These are phyloP conservation scores for Metrosideros polymorpha DNA, from an alignment of 441 rosid species.

Conservation along the genomic window DNA sequence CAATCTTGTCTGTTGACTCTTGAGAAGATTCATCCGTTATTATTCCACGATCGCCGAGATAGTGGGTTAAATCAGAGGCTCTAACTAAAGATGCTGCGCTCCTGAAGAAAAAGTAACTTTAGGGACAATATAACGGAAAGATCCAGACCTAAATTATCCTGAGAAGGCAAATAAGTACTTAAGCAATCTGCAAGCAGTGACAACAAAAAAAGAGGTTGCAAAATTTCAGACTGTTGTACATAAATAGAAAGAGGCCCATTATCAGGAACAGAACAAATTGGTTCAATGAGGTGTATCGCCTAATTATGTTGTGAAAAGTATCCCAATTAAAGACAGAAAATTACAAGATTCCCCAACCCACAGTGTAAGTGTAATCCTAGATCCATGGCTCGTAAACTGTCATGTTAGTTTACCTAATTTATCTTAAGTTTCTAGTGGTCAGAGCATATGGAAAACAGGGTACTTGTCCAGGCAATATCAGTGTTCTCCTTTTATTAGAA, in stretches of 20 bases:
- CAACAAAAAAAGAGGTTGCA: not conserved
- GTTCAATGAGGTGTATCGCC: not conserved
- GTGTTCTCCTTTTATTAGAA: not conserved
- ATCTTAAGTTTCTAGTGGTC: not conserved
- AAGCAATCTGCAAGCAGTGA: not conserved
- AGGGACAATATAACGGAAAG: not conserved
- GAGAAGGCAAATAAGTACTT: not conserved
- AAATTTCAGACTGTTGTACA: not conserved
- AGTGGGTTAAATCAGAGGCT: conserved; percentile 36
- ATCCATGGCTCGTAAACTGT: not conserved
- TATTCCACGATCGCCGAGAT: conserved; percentile 22
- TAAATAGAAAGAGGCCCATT: not conserved
- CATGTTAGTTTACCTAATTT: not conserved
- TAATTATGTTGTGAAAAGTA: not conserved
- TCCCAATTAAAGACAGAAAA: not conserved
- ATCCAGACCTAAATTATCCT: not conserved
- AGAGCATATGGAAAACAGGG: not conserved
- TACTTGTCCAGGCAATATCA: not conserved
- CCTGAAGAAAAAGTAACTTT: conserved; percentile 25
- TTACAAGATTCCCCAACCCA: not conserved
- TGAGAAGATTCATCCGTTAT: conserved; percentile 3
- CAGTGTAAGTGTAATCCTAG: not conserved
- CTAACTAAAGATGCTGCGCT: conserved; percentile 59
- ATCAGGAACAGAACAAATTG: not conserved
- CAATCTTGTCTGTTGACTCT: conserved; percentile 18